Conservation (phyloP, 2,329 filamentous ascomycete genomes). For the Dryadomyces quercivorus region DNA sequence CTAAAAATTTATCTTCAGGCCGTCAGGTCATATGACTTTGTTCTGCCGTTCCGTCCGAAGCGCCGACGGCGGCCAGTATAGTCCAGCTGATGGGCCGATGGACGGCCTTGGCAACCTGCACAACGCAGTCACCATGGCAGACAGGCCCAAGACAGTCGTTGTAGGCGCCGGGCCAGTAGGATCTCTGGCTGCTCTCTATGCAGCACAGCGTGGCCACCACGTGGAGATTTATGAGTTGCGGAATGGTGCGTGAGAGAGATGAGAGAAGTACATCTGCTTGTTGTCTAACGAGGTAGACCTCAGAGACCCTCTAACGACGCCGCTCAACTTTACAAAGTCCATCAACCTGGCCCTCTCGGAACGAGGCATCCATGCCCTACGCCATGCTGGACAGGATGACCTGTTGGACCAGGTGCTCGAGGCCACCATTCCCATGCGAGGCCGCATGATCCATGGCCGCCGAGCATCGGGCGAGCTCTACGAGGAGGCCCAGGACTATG, state of each 20-base stretch:
- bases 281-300: constrained; percentile 50
- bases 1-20: background rate
- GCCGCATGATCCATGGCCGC: constrained; percentile 86
- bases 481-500: constrained; percentile 77
- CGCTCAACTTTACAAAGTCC: constrained; percentile 94
- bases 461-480: constrained; percentile 53
- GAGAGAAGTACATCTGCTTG: too few species aligned
- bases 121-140: constrained; percentile 1
- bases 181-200: constrained; percentile 83
- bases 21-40: background rate
- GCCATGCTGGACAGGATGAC: constrained; percentile 50
- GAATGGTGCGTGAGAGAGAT: constrained; percentile 45
- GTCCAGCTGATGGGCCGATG: too few species aligned
- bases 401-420: constrained; percentile 64
- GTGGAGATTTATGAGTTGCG: constrained; percentile 93
- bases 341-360: constrained; percentile 95
- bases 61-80: too few species aligned
- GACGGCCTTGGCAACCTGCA: background rate
- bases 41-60: too few species aligned
- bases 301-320: constrained; percentile 66
- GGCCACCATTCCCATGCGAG: constrained; percentile 83
- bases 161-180: constrained; percentile 92
- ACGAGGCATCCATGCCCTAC: constrained; percentile 81
- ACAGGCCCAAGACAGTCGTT: constrained; percentile 59
- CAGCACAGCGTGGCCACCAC: constrained; percentile 72